Evolutionary conservation across 371 early-diverging fungal species (phyloP).

Genomic region (Lichtheimia corymbifera): DNA sequence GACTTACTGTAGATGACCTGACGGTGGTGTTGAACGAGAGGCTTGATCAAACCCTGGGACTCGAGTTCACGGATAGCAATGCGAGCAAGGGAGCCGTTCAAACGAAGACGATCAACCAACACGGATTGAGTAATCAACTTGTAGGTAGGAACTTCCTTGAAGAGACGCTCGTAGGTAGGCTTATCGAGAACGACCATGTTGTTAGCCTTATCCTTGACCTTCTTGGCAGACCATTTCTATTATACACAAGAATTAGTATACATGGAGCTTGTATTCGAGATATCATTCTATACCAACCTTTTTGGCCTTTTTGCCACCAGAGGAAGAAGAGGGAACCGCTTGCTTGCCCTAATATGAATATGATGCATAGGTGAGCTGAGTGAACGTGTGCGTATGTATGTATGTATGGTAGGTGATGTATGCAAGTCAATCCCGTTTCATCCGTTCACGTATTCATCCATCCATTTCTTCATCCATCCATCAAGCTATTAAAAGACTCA

Average conservation of each 20-base stretch:
- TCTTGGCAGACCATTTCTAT: slow-evolving; percentile 95
- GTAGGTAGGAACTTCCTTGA: slow-evolving; percentile 99
- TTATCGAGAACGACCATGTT: slow-evolving; percentile 93
- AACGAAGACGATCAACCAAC: slow-evolving; percentile 95
- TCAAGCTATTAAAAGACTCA: neutral
- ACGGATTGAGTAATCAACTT: slow-evolving; percentile 97
- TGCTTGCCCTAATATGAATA: slow-evolving; percentile 55
- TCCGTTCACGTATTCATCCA: slow-evolving; percentile 7
- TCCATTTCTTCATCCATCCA: slow-evolving; percentile 22
- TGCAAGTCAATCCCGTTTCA: neutral
- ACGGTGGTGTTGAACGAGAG: slow-evolving; percentile 85
- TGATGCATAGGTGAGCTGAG: neutral
- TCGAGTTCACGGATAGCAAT: slow-evolving; percentile 92
- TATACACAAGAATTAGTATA: too few relatives aligned
- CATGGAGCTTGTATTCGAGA: slow-evolving; percentile 19
- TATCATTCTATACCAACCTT: slow-evolving; percentile 33
- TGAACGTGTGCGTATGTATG: too few relatives aligned
- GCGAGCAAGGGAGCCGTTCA: slow-evolving; percentile 98
- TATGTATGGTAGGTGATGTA: neutral
- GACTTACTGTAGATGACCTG: slow-evolving; percentile 91
- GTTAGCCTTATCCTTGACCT: slow-evolving; percentile 97
- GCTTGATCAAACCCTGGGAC: slow-evolving; percentile 88
- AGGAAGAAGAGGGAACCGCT: slow-evolving; percentile 69
- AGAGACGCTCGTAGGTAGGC: slow-evolving; percentile 88
- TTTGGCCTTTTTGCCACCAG: slow-evolving; percentile 90